phyloP scores from a whole-genome alignment of 2,329 filamentous ascomycete species.

The Aspergillus japonicus region DNA sequence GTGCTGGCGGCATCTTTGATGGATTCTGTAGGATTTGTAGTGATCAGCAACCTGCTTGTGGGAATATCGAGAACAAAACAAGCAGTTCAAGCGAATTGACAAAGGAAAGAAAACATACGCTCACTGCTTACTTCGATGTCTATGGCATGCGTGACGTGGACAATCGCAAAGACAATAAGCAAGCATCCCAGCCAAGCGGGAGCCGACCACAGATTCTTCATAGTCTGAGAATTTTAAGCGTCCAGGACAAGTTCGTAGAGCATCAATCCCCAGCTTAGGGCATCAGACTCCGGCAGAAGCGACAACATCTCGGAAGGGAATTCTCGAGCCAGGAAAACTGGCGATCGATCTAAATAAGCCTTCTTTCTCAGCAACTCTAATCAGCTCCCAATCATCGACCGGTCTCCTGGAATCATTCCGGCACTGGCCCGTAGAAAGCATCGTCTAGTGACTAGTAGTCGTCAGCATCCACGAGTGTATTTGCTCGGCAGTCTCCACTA shows the following conservation, averaged over 20 bases:
- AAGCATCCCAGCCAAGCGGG: not conserved
- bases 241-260: too few relatives aligned
- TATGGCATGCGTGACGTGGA: not conserved
- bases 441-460: not conserved
- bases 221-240: not conserved
- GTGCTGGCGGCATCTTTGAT: conserved; percentile 45
- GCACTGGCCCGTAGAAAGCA: not conserved
- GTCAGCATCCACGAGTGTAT: not conserved
- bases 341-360: too few relatives aligned
- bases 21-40: conserved; percentile 30
- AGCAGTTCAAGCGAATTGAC: too few relatives aligned
- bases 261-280: too few relatives aligned
- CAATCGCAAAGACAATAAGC: not conserved
- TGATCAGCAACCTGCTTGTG: not conserved
- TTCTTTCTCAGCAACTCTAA: not conserved
- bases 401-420: not conserved
- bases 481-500: not conserved
- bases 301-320: too few relatives aligned
- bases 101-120: not conserved
- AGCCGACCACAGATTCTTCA: not conserved
- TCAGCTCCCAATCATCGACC: not conserved
- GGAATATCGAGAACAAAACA: too few relatives aligned
- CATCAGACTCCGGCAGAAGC: too few relatives aligned
- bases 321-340: too few relatives aligned
- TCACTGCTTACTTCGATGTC: conserved; percentile 3